These are phyloP conservation scores for Clitopilus hobsonii DNA, from an alignment of 768 basidiomycete genomes.

Conservation along the genomic window DNA sequence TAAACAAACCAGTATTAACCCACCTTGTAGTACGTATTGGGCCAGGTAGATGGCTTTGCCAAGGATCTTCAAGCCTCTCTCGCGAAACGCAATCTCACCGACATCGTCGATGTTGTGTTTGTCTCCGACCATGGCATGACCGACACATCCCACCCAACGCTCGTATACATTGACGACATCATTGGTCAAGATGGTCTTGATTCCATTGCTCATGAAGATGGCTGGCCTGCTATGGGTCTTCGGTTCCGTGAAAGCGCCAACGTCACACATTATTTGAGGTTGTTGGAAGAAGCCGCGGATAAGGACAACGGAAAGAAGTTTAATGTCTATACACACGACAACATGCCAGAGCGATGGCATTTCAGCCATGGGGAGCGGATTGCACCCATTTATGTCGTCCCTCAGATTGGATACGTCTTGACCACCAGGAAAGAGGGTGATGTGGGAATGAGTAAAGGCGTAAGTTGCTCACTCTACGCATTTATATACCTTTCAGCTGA, in stretches of 20 bases:
- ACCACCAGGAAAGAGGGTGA: constrained; percentile 61
- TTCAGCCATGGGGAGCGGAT: constrained; percentile 72
- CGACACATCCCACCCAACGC: constrained; percentile 74
- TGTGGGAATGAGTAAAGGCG: constrained; percentile 68
- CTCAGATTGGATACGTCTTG: constrained; percentile 74
- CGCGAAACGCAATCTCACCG: constrained; percentile 65
- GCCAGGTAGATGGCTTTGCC: constrained; percentile 69
- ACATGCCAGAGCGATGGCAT: constrained; percentile 81
- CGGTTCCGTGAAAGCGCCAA: constrained; percentile 65
- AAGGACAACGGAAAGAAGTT: constrained; percentile 58
- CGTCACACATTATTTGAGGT: constrained; percentile 46
- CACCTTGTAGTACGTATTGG: constrained; percentile 52
- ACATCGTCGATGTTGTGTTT: constrained; percentile 85
- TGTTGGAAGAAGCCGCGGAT: constrained; percentile 47
- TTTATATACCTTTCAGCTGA: not conserved
- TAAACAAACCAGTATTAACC: not conserved
- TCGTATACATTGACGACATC: constrained; percentile 79
- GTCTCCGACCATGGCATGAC: constrained; percentile 94
- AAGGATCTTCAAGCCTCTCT: constrained; percentile 61
- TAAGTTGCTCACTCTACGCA: constrained; percentile 35
- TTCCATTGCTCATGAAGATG: constrained; percentile 70
- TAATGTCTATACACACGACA: constrained; percentile 70
- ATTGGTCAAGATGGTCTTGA: constrained; percentile 59
- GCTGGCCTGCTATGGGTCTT: constrained; percentile 89
- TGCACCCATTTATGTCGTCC: constrained; percentile 83